A percentile compares a stretch with the other conserved stretches of the same genome.
Conservation (phyloP, 768 basidiomycete genomes). For the Suillus ampliporus region DNA sequence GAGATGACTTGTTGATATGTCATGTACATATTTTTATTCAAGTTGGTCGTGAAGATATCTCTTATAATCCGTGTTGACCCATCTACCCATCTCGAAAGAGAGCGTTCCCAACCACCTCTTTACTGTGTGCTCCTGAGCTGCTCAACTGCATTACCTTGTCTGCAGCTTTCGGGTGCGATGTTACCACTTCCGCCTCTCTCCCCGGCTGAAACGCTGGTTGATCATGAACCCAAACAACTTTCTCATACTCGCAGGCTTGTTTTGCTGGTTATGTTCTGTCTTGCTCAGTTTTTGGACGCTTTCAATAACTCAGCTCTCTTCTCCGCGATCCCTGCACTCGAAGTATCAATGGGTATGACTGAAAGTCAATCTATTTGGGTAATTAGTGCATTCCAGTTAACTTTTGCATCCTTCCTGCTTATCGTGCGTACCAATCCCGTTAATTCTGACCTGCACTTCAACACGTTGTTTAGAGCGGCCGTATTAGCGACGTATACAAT, state of each 20-base stretch:
- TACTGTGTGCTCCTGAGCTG: neutral
- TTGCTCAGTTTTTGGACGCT: conserved; percentile 49
- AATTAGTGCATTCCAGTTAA: conserved; percentile 46
- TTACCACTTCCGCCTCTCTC: conserved; percentile 2
- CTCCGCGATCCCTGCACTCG: conserved; percentile 44
- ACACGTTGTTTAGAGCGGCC: conserved; percentile 38
- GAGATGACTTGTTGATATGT: neutral
- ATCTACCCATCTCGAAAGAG: neutral
- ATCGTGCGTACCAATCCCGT: conserved; percentile 30
- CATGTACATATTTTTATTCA: neutral
- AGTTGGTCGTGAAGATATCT: neutral
- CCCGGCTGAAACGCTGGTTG: conserved; percentile 5
- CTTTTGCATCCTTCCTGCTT: conserved; percentile 50
- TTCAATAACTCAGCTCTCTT: conserved; percentile 50
- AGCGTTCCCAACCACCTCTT: neutral
- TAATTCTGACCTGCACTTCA: neutral
- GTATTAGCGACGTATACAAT: conserved; percentile 45
- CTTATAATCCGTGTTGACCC: conserved; percentile 7
- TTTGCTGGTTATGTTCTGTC: conserved; percentile 45
- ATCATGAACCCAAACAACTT: conserved; percentile 16
- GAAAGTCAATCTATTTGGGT: conserved; percentile 43
- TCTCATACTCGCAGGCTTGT: conserved; percentile 32
- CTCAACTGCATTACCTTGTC: neutral
- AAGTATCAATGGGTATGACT: conserved; percentile 24
- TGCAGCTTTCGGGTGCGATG: conserved; percentile 18